Percentiles rank a stretch among this genome's conserved stretches.
These are phyloP conservation scores for Coemansia sp. DNA, from an alignment of 192 early-diverging fungal species.

Conservation along the genomic window DNA sequence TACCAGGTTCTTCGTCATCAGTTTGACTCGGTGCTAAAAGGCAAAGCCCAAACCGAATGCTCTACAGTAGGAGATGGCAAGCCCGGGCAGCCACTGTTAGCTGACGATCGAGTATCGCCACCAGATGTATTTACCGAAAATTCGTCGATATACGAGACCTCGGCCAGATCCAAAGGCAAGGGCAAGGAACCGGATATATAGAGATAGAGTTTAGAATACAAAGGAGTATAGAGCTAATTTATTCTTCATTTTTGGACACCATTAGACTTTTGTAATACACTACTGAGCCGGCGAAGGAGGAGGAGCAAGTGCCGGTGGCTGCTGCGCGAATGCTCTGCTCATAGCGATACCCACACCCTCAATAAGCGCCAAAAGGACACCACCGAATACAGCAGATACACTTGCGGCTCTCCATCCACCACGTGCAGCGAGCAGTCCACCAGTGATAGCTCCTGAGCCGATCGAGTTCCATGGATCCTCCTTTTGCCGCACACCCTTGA, in stretches of 20 bases:
- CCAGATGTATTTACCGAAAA: not conserved
- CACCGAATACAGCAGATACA: conserved; percentile 89
- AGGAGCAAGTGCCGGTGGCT: conserved; percentile 55
- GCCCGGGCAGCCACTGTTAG: not conserved
- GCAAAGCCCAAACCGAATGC: not conserved
- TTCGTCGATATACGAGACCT: not conserved
- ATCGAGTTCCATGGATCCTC: conserved; percentile 99
- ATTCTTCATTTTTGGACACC: not conserved
- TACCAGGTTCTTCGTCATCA: conserved; percentile 79
- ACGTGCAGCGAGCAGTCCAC: conserved; percentile 91
- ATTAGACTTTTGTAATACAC: not conserved
- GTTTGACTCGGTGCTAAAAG: conserved; percentile 65
- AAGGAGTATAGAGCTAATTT: not conserved
- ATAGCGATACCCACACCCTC: conserved; percentile 91
- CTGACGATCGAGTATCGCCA: conserved; percentile 2
- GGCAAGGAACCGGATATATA: conserved; percentile 41
- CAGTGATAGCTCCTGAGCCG: conserved; percentile 89
- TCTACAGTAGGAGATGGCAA: not conserved
- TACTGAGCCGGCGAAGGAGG: conserved; percentile 33
- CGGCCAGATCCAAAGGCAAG: conserved; percentile 18
- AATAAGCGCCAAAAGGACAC: conserved; percentile 89
- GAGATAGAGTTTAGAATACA: not conserved
- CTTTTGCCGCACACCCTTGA: conserved; percentile 93
- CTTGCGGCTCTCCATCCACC: conserved; percentile 71
- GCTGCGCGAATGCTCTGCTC: conserved; percentile 64